Base-by-base conservation (phyloP, 768 basidiomycete genomes). In the Kwoniella sp. region DNA sequence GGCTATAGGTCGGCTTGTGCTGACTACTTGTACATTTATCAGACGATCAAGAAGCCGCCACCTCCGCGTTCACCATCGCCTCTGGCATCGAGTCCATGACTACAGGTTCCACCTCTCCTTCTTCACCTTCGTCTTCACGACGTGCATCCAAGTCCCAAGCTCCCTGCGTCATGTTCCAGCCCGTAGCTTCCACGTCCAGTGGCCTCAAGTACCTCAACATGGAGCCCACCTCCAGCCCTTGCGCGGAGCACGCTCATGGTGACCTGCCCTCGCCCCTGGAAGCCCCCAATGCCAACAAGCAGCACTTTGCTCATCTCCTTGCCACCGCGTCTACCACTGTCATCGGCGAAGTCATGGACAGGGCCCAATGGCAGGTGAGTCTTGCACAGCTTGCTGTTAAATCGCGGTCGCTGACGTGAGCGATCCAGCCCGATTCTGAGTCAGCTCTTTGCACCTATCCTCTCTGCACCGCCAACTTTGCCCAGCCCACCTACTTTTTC, bases 391-490 rank as follows among this genome's bases (percentile, higher is more conserved):
- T 9, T 10, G 17, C 15, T 51, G 9, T 29, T 6, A 6, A 6
- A 34, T 22, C 36, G 36, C n/a, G 25, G 37, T 10, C n/a, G 19
- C 39, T 48, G 36, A 37, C 23, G 12, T 31, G 27, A 15, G 26
- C n/a, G 14, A 3, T 37, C 32, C 23, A 57, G 57, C 65, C 60
- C 12, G 68, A 70, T 38, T 44, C 40, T 27, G 60, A 60, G 12
- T 57, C 62, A 8, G 59, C 61, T 1, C 46, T 67, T 10, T 70
- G 68, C 60, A 53, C 56, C 29, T 48, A 34, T 44, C 62, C 65
- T 17, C 46, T 59, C 28, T 70, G 68, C 57, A 58, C 62, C 10
- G 49, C 56, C 55, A 55, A 61, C 60, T 70, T 70, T 34, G 50
- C 59, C 23, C 51, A 62, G 15, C 32, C 55, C 25, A 51, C 45